Evolutionary conservation across 352 stramenopile species (phyloP), one percentile per base, ranked within the genome.

Genomic region (Discostella stelligera): DNA sequence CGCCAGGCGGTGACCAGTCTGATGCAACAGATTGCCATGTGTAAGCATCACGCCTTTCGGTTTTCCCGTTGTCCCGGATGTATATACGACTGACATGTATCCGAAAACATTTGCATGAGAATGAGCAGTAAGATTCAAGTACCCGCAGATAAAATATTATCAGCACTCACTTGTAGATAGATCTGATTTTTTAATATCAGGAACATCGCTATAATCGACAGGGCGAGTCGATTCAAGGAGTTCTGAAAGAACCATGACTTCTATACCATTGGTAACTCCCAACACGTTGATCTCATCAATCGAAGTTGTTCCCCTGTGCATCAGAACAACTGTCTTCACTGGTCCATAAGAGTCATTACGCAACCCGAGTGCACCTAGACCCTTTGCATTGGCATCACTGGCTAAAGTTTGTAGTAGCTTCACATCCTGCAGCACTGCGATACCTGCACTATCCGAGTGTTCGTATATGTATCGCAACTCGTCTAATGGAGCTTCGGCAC

Each of bases 11-110:
- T 91, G 86, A 10, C 65, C 68, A 54, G 75, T 86, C 74, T 93
- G 87, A 77, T 93, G 87, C 0, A 93, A 60, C 9, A 98, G 87
- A 80, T 98, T 98, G 18, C 87, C 87, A 72, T 97, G 94, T 41
- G 89, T 96, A 21, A 98, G 79, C 82, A 96, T 94, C 10, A 97
- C 94, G 56, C 94, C 94, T 79, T 96, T 98, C 1, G 95, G 95
- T 5, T 86, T 64, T 21, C 96, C 95, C 0, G 96, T 98, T 13
- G 95, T 98, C 62, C 96, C 96, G 16, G 88, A 96, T 14, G 94
- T 98, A 73, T 97, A 98, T 0, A 95, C 94, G n/a, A 97, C 74
- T 74, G 60, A 93, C 63, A 60, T 39, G 18, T 48, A 27, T 44
- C 25, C 54, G 30, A 56, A 23, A 66, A 56, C 53, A 46, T 52